Evolutionary conservation across 2,329 filamentous ascomycete genomes (phyloP).

Genomic region (Huntiella omanensis): DNA sequence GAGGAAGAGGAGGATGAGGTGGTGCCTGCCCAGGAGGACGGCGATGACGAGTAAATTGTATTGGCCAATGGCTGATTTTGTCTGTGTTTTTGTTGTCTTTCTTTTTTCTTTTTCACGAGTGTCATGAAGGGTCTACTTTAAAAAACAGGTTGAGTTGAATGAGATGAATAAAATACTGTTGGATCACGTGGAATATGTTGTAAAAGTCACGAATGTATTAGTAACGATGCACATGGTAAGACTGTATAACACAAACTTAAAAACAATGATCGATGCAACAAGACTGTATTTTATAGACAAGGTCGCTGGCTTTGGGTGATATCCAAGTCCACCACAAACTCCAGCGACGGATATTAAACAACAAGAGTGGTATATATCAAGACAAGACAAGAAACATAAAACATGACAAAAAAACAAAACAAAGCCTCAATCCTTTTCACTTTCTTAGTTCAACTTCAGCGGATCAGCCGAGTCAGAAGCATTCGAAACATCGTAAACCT

Average conservation of each 20-base stretch:
- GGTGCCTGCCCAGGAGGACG: slow-evolving; percentile 19
- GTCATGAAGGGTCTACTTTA: slow-evolving; percentile 1
- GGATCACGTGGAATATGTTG: too few relatives aligned
- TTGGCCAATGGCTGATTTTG: background rate
- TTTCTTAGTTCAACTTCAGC: slow-evolving; percentile 4
- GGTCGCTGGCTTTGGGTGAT: background rate
- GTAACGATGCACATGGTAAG: too few relatives aligned
- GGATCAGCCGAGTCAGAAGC: background rate
- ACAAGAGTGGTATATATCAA: slow-evolving; percentile 1
- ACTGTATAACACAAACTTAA: too few relatives aligned
- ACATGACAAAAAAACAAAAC: background rate
- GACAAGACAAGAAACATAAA: background rate
- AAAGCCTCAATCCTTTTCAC: background rate
- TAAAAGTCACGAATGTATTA: too few relatives aligned
- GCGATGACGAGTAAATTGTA: background rate
- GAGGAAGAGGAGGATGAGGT: slow-evolving; percentile 47
- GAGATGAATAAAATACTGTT: too few relatives aligned
- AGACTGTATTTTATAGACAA: too few relatives aligned
- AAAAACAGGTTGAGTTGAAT: too few relatives aligned
- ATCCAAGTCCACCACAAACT: background rate
- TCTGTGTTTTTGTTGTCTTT: slow-evolving; percentile 4
- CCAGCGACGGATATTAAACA: background rate
- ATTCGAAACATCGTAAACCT: slow-evolving; percentile 13
- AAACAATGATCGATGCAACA: too few relatives aligned
- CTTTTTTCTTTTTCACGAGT: slow-evolving; percentile 5